phyloP scores from a whole-genome alignment of 495 filamentous ascomycete species.

The Penicillium antarcticum region DNA sequence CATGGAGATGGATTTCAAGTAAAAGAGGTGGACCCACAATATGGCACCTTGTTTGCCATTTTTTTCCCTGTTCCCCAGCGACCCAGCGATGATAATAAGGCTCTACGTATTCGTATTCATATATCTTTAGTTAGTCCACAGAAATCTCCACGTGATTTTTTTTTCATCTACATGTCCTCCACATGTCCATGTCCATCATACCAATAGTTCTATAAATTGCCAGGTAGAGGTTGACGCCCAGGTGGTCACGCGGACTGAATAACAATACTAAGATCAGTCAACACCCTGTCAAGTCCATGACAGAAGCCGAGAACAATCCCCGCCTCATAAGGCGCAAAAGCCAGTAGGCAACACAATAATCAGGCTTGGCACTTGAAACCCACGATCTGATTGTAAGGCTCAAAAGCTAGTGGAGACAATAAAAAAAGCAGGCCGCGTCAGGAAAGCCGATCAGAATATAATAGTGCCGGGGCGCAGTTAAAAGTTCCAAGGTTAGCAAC shows the following conservation, averaged over 20 bases:
- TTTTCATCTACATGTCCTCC: too few relatives aligned
- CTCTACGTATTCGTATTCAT: background rate
- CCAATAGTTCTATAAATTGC: too few relatives aligned
- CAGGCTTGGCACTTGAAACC: conserved; percentile 1
- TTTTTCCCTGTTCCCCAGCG: background rate
- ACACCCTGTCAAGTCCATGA: background rate
- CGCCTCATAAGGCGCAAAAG: background rate
- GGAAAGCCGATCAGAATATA: too few relatives aligned
- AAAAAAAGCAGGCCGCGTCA: too few relatives aligned
- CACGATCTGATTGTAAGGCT: background rate
- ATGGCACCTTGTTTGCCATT: too few relatives aligned
- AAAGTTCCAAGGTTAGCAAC: background rate
- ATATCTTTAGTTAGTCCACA: background rate
- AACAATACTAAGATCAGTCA: too few relatives aligned
- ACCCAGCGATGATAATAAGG: conserved; percentile 2
- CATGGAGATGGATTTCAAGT: conserved; percentile 18
- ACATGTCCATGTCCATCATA: background rate
- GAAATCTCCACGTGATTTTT: background rate
- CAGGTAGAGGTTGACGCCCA: too few relatives aligned
- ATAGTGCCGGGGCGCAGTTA: too few relatives aligned
- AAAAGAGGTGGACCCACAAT: background rate
- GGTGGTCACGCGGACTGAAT: too few relatives aligned
- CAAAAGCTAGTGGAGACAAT: too few relatives aligned
- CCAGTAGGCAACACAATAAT: conserved; percentile 6
- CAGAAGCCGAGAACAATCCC: background rate